Base-by-base conservation (phyloP, 2,329 filamentous ascomycete species). In the Penicillium sp. region DNA sequence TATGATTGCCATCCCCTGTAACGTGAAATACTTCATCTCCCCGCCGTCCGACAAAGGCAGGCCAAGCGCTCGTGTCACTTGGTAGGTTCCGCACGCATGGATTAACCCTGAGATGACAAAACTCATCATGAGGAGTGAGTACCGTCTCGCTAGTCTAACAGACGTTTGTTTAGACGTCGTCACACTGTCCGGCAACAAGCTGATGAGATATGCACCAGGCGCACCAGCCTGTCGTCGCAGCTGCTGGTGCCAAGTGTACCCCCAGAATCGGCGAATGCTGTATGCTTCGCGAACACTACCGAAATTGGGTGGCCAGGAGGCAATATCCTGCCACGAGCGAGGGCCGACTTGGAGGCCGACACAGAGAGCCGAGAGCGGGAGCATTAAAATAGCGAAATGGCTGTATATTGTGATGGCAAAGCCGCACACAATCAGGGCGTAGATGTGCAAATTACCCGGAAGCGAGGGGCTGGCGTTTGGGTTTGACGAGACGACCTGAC, bases 181-280 rank as follows among this genome's bases (percentile, higher is more conserved):
- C 12, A 37, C 12, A 22, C 34, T 37, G 12, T 22, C 19, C 2
- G 34, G 34, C 3, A 37, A 12, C 19, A 37, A 13, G 34, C 34
- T 22, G 2, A 37, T 21, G 3, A 37, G 19, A 22, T 37, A 22
- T 22, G 21, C 34, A 15, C 34, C 34, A 42, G 54, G 32, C 44
- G 57, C 17, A 57, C 57, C 34, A 8, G 34, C 19, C 19, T 37
- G 34, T 22, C 34, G 19, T 22, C 34, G 34, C 12, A 37, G 19
- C 12, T 37, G 34, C 19, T 37, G 34, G 12, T 37, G 34, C 34
- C 34, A 37, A 12, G 34, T 37, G 19, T 37, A 22, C 19, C 34
- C 34, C 34, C 34, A 37, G 34, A 37, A 37, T 6, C 34, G 8
- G n/a, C 55, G 29, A 51, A 52, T 34, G 21, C 55, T 12, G 8